Evolutionary conservation across 169 alveolate species (phyloP).

Genomic region (Cryptosporidium parvum): DNA sequence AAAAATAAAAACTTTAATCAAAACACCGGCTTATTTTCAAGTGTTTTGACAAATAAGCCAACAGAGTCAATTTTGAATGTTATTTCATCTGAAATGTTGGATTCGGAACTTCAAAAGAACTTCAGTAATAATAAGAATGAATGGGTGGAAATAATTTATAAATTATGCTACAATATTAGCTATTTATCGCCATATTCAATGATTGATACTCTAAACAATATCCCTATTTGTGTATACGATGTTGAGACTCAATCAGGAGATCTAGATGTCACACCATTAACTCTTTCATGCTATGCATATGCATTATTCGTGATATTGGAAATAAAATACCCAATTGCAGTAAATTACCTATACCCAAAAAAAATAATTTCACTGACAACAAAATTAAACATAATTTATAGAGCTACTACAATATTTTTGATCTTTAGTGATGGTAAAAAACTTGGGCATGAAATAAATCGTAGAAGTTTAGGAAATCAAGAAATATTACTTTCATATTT

Average conservation of each 20-base stretch:
- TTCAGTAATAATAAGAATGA: not conserved
- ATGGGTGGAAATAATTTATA: constrained; percentile 18
- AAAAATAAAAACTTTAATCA: not conserved
- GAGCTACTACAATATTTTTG: constrained; percentile 33
- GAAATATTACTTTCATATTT: constrained; percentile 55
- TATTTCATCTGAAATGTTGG: not conserved
- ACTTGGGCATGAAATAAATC: constrained; percentile 22
- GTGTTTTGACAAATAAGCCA: not conserved
- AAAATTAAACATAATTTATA: constrained; percentile 42
- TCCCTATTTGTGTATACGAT: constrained; percentile 60
- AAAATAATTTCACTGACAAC: constrained; percentile 34
- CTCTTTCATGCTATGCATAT: constrained; percentile 60
- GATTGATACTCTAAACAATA: constrained; percentile 46
- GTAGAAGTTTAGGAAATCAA: not conserved
- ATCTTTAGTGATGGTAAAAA: constrained; percentile 29
- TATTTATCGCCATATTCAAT: constrained; percentile 18
- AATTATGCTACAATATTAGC: constrained; percentile 40
- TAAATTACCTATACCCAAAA: constrained; percentile 35
- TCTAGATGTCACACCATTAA: constrained; percentile 60
- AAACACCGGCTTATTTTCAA: not conserved
- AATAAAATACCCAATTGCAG: not conserved
- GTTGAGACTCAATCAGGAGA: constrained; percentile 66
- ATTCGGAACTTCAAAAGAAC: not conserved
- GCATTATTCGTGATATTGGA: constrained; percentile 45
- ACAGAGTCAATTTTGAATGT: constrained; percentile 12